Evolutionary conservation across 495 filamentous ascomycete species (phyloP), one percentile per base, ranked within the genome.

Genomic region (Sabuloglossum arenarium): DNA sequence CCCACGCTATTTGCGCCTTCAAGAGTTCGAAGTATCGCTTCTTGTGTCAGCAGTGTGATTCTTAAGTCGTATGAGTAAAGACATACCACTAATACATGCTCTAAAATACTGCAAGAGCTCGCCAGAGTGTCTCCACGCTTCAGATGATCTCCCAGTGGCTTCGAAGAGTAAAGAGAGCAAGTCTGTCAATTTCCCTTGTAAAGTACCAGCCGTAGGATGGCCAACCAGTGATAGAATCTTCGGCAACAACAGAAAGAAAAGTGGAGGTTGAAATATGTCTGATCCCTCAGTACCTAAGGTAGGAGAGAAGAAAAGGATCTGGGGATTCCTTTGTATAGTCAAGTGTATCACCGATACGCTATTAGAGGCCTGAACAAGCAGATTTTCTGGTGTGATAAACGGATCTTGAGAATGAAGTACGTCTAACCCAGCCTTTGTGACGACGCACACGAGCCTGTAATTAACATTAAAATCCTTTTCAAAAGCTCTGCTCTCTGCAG

Each of bases 371-470:
- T 88, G 79, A 11, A 70, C 64, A 31, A 81, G 67, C 37, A 84
- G 64, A 30, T 73, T 61, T 6, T 68, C 68, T 6, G 60, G 66
- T 53, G 76, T 66, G 29, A 71, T 70, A 61, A 85, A 84, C 21
- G 80, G 76, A 58, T 84, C 76, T 60, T 83, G 73, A 58, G 72
- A 70, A 23, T 65, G 59, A 39, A 82, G 72, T 34, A 71, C 71
- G 56, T 85, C 85, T 1, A 98, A 67, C 23, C 89, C 84, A 46
- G 86, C 86, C 61, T 85, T 79, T 52, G 85, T 75, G 60, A 93
- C 82, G 58, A 94, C 82, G 60, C 80, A 82, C 32, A 97, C 81
- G 25, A 97, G 74, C 67, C 85, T 82, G 64, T 85, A 80, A 59
- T 90, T 86, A 64, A 88, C 77, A 8, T 79, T 75, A 51, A 85